Evolutionary conservation across 306 rosid genomes (phyloP).

Genomic region (Benincasa hispida): DNA sequence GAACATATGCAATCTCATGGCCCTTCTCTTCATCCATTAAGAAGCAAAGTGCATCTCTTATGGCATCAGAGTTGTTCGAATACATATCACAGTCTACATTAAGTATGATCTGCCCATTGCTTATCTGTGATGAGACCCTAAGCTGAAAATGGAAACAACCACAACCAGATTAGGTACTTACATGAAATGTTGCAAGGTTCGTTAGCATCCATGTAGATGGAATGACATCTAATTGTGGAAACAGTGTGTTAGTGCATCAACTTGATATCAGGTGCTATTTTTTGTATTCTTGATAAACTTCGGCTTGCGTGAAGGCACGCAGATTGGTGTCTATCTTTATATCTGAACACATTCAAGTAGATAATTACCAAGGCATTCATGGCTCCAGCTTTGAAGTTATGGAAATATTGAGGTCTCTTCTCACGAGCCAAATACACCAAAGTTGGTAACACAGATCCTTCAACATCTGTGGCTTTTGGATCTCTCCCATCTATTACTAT

Average conservation of each 20-base stretch:
- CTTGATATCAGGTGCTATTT: not conserved
- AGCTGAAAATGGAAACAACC: conserved; percentile 29
- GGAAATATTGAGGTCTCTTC: conserved; percentile 58
- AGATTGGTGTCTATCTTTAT: not conserved
- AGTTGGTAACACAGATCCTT: conserved; percentile 47
- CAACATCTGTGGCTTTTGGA: conserved; percentile 32
- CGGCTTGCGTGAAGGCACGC: not conserved
- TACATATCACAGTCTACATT: conserved; percentile 84
- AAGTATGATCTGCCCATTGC: conserved; percentile 59
- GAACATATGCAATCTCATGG: conserved; percentile 59
- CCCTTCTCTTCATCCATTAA: conserved; percentile 70
- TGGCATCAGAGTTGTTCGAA: conserved; percentile 51
- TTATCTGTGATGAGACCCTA: conserved; percentile 70
- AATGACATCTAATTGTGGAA: not conserved
- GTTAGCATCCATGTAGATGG: not conserved
- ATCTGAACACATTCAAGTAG: not conserved
- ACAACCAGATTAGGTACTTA: not conserved
- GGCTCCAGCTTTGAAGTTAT: conserved; percentile 86
- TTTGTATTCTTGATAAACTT: not conserved
- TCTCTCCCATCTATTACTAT: conserved; percentile 52
- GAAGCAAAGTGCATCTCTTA: conserved; percentile 70
- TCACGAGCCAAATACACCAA: conserved; percentile 76
- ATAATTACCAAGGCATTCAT: conserved; percentile 68
- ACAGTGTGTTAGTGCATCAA: not conserved
- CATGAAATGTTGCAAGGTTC: not conserved